phyloP scores from a whole-genome alignment of 2,329 filamentous ascomycete genomes.

The Neofusicoccum cordaticola region DNA sequence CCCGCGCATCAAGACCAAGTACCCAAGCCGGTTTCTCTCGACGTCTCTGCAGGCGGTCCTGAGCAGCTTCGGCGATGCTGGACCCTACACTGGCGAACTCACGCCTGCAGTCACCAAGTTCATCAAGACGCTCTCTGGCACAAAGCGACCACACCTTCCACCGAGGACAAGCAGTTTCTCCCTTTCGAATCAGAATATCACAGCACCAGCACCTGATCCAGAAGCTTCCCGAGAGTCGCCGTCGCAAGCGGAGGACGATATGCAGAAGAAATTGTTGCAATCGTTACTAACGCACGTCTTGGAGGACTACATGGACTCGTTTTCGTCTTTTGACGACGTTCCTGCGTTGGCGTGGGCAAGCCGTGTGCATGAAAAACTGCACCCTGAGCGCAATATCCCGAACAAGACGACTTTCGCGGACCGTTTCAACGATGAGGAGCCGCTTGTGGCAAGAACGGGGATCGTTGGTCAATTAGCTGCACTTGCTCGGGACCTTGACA shows the following conservation, averaged over 20 bases:
- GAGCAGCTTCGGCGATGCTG: constrained; percentile 60
- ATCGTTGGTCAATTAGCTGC: constrained; percentile 72
- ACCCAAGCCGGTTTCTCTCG: constrained; percentile 74
- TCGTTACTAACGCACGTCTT: constrained; percentile 76
- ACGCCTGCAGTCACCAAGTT: constrained; percentile 69
- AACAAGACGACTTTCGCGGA: constrained; percentile 61
- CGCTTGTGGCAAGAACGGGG: constrained; percentile 60
- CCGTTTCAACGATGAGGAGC: constrained; percentile 62
- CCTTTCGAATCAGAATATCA: constrained; percentile 22
- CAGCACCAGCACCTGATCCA: constrained; percentile 51
- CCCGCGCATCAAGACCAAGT: constrained; percentile 71
- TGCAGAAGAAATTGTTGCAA: constrained; percentile 66
- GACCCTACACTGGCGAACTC: constrained; percentile 58
- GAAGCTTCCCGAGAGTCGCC: constrained; percentile 50
- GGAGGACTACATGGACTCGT: constrained; percentile 66
- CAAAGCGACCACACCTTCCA: constrained; percentile 64
- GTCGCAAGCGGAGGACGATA: constrained; percentile 54
- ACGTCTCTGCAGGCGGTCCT: constrained; percentile 72
- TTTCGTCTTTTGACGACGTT: constrained; percentile 44
- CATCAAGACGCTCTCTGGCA: constrained; percentile 65
- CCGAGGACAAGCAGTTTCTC: constrained; percentile 54
- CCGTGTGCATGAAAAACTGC: constrained; percentile 65
- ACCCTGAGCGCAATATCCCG: constrained; percentile 62
- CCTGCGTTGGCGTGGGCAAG: constrained; percentile 51
- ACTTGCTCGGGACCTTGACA: constrained; percentile 57